These are phyloP conservation scores for Cystofilobasidium bisporidii DNA, from an alignment of 768 basidiomycete species.

Conservation along the genomic window DNA sequence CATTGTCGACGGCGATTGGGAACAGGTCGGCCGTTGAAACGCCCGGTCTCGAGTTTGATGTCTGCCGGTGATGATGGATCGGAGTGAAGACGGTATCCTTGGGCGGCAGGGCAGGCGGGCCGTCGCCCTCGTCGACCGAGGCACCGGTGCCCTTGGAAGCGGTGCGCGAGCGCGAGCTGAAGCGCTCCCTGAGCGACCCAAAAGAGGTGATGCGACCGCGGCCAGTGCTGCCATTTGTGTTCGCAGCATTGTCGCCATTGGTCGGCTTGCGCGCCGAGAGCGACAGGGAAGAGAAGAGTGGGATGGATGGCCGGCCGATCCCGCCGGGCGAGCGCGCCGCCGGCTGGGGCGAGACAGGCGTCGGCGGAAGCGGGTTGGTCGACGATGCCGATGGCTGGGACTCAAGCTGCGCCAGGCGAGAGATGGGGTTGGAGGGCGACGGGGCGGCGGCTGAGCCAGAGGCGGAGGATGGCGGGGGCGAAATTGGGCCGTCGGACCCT, in stretches of 20 bases:
- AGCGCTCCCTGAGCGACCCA: neutral
- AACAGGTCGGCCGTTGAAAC: no score
- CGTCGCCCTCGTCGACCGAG: neutral
- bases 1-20: no score
- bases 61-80: no score
- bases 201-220: neutral
- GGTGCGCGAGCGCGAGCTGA: neutral
- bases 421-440: neutral
- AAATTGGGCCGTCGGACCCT: no score
- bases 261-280: neutral
- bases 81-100: no score
- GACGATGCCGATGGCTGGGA: neutral
- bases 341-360: neutral
- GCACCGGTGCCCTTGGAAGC: neutral
- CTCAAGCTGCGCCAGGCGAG: neutral
- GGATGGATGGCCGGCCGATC: neutral
- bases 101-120: neutral
- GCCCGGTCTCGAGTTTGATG: no score
- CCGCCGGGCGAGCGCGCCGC: neutral
- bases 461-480: neutral
- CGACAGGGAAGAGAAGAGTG: neutral
- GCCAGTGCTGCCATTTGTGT: neutral
- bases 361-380: neutral
- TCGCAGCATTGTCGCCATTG: neutral
- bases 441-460: neutral